Evolutionary conservation across 345 rosid genomes (phyloP), one percentile per base, ranked within the genome.

Genomic region (Aquilaria malaccensis): DNA sequence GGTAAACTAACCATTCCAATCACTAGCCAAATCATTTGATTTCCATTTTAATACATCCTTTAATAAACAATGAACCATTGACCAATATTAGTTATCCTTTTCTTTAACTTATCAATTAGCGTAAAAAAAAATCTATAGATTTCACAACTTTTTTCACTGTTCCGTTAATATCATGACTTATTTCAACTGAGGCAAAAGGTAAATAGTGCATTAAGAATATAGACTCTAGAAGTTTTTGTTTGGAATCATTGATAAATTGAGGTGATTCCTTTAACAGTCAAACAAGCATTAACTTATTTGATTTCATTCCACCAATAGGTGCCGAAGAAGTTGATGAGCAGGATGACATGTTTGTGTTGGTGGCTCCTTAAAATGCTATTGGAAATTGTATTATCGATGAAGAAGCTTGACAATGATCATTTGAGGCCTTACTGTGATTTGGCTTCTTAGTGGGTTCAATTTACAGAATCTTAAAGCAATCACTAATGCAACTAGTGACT

Each of bases 331-430:
- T 93, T 71, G 84, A 76, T 3, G 88, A 93, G 70, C 80, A 85
- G 70, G 98, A 93, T 68, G 98, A 93, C 77, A 67, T 93, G 65
- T 93, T 83, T 67, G 84, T 93, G 73, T 79, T 89, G 75, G 88
- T 89, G 64, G 95, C 96, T 75, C 98, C 98, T 52, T 95, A 93
- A 77, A 92, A 93, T 71, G 97, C 96, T 7, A 87, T 93, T 51
- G 98, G 98, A 41, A 93, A 93, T 60, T 93, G 98, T 63, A 93
- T 93, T 52, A 89, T 89, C 58, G 91, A 84, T 64, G 97, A 79
- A 84, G 83, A 62, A 71, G 55, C 65, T 70, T 15, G 51, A 13
- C 58, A 15, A 50, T 9, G 53, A 65, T 15, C 32, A 47, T 60
- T 62, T 59, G 7, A n/a, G 43, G 43, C 59, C 11, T 3, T 30